Base-by-base conservation (phyloP, 768 basidiomycete species). In the Hypholoma fasciculare region DNA sequence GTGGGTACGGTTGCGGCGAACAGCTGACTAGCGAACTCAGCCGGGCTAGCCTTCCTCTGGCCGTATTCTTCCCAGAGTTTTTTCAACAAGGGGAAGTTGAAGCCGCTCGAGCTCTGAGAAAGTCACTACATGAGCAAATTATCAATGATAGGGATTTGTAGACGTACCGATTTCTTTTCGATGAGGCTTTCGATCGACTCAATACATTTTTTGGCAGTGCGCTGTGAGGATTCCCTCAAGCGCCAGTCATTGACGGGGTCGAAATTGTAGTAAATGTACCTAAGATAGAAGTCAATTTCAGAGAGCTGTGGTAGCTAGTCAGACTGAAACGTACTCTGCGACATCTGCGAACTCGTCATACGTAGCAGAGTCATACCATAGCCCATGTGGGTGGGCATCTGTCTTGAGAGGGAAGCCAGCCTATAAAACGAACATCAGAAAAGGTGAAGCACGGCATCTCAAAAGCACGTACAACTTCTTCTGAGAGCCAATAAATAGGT, bases 401-500 rank as follows among this genome's bases (percentile, higher is more conserved):
- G 74, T 75, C 61, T 75, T 78, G 48, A 80, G 61, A 0, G 78
- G 78, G 48, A 87, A 71, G 3, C 79, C 80, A 54, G 73, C 69
- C 81, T 82, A 55, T 11, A 56, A 60, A 40, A 19, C 7, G 16
- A 19, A 0, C 20, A n/a, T 37, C 20, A 30, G 7, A 11, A 30
- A 7, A 42, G 3, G 9, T 9, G 6, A 34, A 1, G 6, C 30
- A 7, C 30, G 3, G n/a, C 3, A 17, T 4, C 36, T 17, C 13
- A 9, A 34, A 16, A 53, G 49, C 36, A 72, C 86, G 62, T 59
- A 89, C 89, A 57, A 89, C 71, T 53, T 82, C 67, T 34, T 81
- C 74, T 9, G 80, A 79, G 27, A 86, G 75, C 87, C 86, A 91
- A 58, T 82, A 76, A 4, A 87, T 68, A 0, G 89, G 83, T 39